A percentile compares a stretch with the other conserved stretches of the same genome.
Evolutionary conservation across 2,329 filamentous ascomycete genomes (phyloP).

Genomic region (Falciphora oryzae): DNA sequence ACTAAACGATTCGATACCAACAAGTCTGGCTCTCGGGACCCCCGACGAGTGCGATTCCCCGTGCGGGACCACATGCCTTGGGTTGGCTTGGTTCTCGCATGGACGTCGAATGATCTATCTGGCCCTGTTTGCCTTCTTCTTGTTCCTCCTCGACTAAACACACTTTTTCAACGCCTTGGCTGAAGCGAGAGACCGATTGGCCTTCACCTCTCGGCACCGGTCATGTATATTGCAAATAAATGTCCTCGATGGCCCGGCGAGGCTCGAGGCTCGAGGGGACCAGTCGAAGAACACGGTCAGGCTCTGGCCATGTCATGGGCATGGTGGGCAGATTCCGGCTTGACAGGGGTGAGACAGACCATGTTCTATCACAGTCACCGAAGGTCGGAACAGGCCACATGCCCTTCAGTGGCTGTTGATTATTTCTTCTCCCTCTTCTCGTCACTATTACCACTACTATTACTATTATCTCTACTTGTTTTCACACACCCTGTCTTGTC

Average conservation of each 20-base stretch:
- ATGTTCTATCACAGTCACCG: background rate
- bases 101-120: background rate
- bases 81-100: background rate
- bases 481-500: background rate
- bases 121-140: background rate
- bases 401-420: constrained; percentile 10
- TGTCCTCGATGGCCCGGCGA: background rate
- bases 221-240: background rate
- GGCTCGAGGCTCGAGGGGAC: background rate
- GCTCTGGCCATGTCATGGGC: background rate
- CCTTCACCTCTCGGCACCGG: background rate
- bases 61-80: background rate
- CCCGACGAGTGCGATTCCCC: background rate
- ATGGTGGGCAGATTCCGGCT: background rate
- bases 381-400: background rate
- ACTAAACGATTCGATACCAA: background rate
- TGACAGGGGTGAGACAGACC: background rate
- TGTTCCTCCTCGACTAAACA: background rate
- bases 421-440: constrained; percentile 12
- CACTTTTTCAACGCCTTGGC: background rate
- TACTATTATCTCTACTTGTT: background rate
- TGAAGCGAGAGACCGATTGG: background rate
- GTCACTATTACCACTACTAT: constrained; percentile 9
- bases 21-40: background rate
- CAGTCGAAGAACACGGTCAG: background rate